Conservation (phyloP, 164 flowering plant species). For the Cinnamomum chago region DNA sequence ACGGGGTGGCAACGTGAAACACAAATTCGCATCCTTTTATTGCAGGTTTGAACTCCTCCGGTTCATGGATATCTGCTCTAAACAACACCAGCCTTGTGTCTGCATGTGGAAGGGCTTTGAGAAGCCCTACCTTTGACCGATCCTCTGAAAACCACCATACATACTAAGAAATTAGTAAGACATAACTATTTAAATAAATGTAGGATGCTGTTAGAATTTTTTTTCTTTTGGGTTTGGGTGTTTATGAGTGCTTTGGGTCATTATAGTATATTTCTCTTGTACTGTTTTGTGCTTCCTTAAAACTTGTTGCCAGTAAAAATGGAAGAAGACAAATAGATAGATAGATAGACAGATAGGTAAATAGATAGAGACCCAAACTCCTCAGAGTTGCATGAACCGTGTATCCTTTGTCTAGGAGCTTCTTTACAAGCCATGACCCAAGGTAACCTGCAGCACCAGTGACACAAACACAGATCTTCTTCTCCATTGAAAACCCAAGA, state of each 20-base stretch:
- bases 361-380: conserved; percentile 24
- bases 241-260: too few species aligned
- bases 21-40: conserved; percentile 42
- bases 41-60: conserved; percentile 17
- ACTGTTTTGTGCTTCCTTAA: too few species aligned
- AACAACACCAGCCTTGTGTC: conserved; percentile 32
- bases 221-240: too few species aligned
- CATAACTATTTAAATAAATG: too few species aligned
- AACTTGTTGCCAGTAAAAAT: too few species aligned
- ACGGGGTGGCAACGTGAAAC: conserved; percentile 42
- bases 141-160: conserved; percentile 26
- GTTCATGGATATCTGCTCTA: conserved; percentile 33
- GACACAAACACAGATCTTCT: conserved; percentile 33
- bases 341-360: not conserved
- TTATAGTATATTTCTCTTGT: too few species aligned
- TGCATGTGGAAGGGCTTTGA: conserved; percentile 36
- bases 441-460: conserved; percentile 54
- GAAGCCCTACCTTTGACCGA: conserved; percentile 28
- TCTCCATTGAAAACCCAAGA: not conserved
- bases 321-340: not conserved
- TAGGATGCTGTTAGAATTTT: too few species aligned
- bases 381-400: conserved; percentile 49
- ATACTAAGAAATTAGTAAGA: too few species aligned
- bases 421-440: conserved; percentile 46
- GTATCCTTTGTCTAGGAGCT: conserved; percentile 43